phyloP scores from a whole-genome alignment of 73 alveolate genomes.

The Blepharisma japonicum region DNA sequence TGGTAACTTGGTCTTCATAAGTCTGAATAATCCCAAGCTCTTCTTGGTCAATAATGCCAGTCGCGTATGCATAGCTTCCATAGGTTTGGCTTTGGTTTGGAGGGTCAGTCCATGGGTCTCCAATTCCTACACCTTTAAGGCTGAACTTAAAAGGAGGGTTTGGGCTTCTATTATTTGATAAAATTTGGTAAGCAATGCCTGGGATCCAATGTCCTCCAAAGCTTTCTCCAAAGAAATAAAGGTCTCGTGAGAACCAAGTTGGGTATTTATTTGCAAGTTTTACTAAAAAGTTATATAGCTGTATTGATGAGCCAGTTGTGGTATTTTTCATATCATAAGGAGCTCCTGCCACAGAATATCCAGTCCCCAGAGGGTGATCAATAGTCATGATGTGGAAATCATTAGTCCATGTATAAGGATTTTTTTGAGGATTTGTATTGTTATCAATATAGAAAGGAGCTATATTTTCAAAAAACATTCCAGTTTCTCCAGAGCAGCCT shows the following conservation, averaged over 20 bases:
- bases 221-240: conserved; percentile 77
- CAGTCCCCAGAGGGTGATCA: conserved; percentile 64
- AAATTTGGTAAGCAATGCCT: conserved; percentile 48
- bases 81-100: conserved; percentile 18
- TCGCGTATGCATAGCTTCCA: neutral
- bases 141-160: conserved; percentile 6
- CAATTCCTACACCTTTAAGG: conserved; percentile 58
- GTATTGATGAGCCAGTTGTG: neutral
- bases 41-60: neutral
- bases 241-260: conserved; percentile 50
- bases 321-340: neutral
- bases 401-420: conserved; percentile 20
- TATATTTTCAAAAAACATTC: conserved; percentile 66
- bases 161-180: conserved; percentile 30
- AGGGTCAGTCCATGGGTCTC: conserved; percentile 58
- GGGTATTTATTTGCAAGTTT: conserved; percentile 62
- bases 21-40: neutral
- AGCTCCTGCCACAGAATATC: conserved; percentile 30
- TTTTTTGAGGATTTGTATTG: conserved; percentile 11
- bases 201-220: conserved; percentile 89
- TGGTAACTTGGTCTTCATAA: neutral
- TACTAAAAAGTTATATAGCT: conserved; percentile 38
- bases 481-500: conserved; percentile 74
- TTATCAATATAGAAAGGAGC: conserved; percentile 61
- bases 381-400: conserved; percentile 51